phyloP scores from a whole-genome alignment of 2,329 filamentous ascomycete genomes.

The Cordyceps cateniannulata region DNA sequence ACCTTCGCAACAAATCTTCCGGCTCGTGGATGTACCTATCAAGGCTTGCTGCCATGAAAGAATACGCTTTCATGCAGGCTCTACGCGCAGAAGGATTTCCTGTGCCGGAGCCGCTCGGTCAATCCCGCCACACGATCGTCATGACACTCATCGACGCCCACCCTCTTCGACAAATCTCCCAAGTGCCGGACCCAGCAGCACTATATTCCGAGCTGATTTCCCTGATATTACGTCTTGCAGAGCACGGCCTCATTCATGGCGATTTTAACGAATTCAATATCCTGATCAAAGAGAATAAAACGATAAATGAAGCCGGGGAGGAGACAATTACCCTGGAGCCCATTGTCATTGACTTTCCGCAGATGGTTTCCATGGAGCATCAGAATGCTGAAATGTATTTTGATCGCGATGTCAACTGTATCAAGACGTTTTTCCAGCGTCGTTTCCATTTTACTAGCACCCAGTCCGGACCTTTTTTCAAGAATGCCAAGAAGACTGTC shows the following conservation, averaged over 20 bases:
- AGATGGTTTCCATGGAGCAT: slow-evolving; percentile 96
- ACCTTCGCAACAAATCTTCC: slow-evolving; percentile 71
- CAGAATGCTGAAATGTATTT: slow-evolving; percentile 95
- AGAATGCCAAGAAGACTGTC: slow-evolving; percentile 70
- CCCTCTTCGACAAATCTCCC: slow-evolving; percentile 80
- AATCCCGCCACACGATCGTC: slow-evolving; percentile 91
- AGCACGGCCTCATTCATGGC: slow-evolving; percentile 87
- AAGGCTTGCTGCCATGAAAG: slow-evolving; percentile 83
- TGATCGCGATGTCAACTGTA: slow-evolving; percentile 88
- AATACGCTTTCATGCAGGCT: slow-evolving; percentile 90
- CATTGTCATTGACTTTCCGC: slow-evolving; percentile 93
- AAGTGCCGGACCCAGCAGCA: slow-evolving; percentile 73
- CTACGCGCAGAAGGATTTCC: slow-evolving; percentile 78
- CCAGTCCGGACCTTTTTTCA: slow-evolving; percentile 76
- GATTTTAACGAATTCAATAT: slow-evolving; percentile 99
- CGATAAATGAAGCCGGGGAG: slow-evolving; percentile 31
- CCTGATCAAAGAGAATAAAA: slow-evolving; percentile 70
- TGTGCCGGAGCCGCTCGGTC: slow-evolving; percentile 79
- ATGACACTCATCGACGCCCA: slow-evolving; percentile 93
- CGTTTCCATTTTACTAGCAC: slow-evolving; percentile 83
- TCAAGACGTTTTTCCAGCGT: slow-evolving; percentile 88
- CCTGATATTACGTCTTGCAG: slow-evolving; percentile 76
- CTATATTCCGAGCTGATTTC: slow-evolving; percentile 89
- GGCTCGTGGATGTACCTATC: slow-evolving; percentile 99
- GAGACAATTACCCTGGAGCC: slow-evolving; percentile 56